Evolutionary conservation across 108 stramenopile genomes (phyloP), one percentile per base, ranked within the genome.

Genomic region (Conticribra weissflogii): DNA sequence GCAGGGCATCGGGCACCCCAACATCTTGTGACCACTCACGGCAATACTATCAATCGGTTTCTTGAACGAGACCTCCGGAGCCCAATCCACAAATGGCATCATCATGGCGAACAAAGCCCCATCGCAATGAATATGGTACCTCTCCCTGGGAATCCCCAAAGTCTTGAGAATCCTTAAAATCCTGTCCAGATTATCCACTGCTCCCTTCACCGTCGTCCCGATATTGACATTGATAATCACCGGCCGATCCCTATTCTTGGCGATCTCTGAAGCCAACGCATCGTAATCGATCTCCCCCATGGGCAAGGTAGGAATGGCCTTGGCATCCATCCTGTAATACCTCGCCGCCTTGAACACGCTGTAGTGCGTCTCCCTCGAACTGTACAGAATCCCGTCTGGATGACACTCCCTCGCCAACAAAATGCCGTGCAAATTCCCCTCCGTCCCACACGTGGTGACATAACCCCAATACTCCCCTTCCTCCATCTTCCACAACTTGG

Each of bases 271-370:
- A 12, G 76, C 84, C 48, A 91, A 54, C 8, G 81, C 54, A 49
- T 90, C 89, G 63, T 94, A 94, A 65, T 94, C 86, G 50, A 94
- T 91, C 81, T 94, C 93, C 52, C 93, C 93, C 87, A 88, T 91
- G 79, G 93, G 90, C 49, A 94, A 60, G 1, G 93, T 94, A 0
- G 89, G 90, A 49, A 94, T 91, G 17, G 84, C 76, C 75, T 85
- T 76, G 62, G 85, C 86, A 63, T 94, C 90, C 93, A 94, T 94
- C 24, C 93, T 83, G 54, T 94, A 94, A 68, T 91, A 91, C 47
- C 89, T 54, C 16, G 93, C 93, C 9, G 93, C 93, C 82, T 94
- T 94, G 87, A 94, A 91, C 57, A 94, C 62, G 54, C 78, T 80
- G 77, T 94, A 94, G 63, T 89, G 93, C 17, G 90, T 85, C 74